Evolutionary conservation across 106 monocot genomes (phyloP).

Genomic region (Amphibolis antarctica): DNA sequence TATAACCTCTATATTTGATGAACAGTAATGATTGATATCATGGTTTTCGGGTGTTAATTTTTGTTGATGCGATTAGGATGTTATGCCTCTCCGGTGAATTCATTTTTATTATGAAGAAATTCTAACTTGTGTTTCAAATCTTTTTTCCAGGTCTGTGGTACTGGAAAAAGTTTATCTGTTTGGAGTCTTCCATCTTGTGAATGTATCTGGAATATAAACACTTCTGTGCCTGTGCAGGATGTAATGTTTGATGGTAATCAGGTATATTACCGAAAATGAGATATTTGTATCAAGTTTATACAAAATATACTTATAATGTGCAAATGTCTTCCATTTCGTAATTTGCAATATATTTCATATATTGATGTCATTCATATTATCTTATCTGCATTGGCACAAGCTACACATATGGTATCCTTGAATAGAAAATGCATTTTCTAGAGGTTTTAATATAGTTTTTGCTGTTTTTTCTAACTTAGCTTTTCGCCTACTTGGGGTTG

Average conservation of each 20-base stretch:
- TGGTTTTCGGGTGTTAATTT: too few species aligned
- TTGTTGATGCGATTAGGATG: too few species aligned
- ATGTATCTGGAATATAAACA: slow-evolving; percentile 56
- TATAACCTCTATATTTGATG: too few species aligned
- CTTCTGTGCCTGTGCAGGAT: slow-evolving; percentile 55
- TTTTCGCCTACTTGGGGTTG: too few species aligned
- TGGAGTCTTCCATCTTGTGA: slow-evolving; percentile 79
- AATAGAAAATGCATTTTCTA: neutral
- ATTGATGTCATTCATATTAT: too few species aligned
- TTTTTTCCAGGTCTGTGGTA: slow-evolving; percentile 61
- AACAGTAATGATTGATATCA: too few species aligned
- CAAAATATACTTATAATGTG: neutral
- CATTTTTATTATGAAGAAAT: neutral
- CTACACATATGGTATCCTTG: neutral
- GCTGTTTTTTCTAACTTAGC: too few species aligned
- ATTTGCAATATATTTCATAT: neutral
- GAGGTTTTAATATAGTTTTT: too few species aligned
- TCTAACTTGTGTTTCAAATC: neutral
- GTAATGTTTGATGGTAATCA: slow-evolving; percentile 70
- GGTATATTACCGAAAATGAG: slow-evolving; percentile 25
- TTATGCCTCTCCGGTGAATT: too few species aligned
- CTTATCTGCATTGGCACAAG: neutral
- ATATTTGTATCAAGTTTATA: neutral
- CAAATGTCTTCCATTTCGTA: neutral
- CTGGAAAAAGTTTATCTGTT: slow-evolving; percentile 58